Base-by-base conservation (phyloP, 257 asterid species). In the Solanum piurae region DNA sequence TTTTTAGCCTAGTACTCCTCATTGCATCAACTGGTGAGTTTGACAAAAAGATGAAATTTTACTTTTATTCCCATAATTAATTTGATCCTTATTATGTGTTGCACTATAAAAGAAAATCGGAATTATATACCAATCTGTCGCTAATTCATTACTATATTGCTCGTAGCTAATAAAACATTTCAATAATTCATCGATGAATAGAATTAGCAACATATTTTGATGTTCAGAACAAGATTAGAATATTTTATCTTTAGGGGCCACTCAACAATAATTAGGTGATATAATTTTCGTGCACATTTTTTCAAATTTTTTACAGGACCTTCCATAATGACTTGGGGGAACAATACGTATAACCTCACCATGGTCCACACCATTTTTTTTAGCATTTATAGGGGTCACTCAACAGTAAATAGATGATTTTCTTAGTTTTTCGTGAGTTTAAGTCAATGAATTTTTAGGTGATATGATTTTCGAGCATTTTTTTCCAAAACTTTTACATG, bases 361-460 rank as follows among this genome's bases (percentile, higher is more conserved):
- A 52, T 52, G 23, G 6, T 52, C 60, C 38, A 36, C 38, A 36
- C 8, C 7, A 36, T 36, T 2, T 52, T 52, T 49, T 52, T 52
- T 52, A 52, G 23, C 23, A 52, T 52, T 52, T 52, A 52, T 29
- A 29, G 4, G 4, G n/a, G 62, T 0, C n/a, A 52, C 3, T 52
- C 62, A 6, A 6, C 0, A 52, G 0, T 9, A 52, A 52, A 2
- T 52, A 52, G 62, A 0, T n/a, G 0, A 52, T 52, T 52, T 52
- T 52, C 62, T 52, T 6, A 52, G 62, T 52, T 52, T 18, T 46
- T 44, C 2, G 9, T 38, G 1, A 12, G 5, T 12, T 6, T 46
- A 16, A 2, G 23, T 16, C 62, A 52, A 52, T 16, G 0, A 52
- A 6, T 16, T 52, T 52, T 52, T 52, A 6, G 62, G 4, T 52